Base-by-base conservation (phyloP, 495 filamentous ascomycete genomes). In the Penicillium samsonianum region DNA sequence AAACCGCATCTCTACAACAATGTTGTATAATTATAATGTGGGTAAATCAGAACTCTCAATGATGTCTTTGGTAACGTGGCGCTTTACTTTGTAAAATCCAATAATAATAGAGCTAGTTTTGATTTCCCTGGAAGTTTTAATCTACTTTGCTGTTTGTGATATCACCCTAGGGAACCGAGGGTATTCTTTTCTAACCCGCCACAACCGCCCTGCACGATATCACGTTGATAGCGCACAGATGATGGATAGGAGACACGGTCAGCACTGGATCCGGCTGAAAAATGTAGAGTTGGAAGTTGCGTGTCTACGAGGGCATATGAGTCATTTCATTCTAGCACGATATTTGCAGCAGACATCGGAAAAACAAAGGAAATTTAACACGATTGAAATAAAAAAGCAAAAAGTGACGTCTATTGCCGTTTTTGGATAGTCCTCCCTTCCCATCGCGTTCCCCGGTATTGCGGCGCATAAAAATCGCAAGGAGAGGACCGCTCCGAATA, bases 161-260 rank as follows among this genome's bases (percentile, higher is more conserved):
- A 1, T 33, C 12, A 4, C 23, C 16, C 14, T 17, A 14, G 22
- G 16, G 9, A 41, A 51, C 35, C 23, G 30, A 59, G 3, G 42
- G 16, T 25, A 23, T 8, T 46, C 44, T 46, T 40, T 22, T 50
- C 35, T 46, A 37, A 63, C 52, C 67, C 63, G 65, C 68, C 62
- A 67, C 58, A 71, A 50, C 68, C 65, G 65, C 68, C 57, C 64
- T 57, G 43, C 19, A 31, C 52, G 8, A 35, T 51, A 62, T 65
- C 63, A 58, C 23, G 38, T 50, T 42, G 30, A 50, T 45, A 45
- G 50, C 41, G 47, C 54, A 50, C 50, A 45, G 52, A 61, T 57
- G 11, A 52, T 38, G 48, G 53, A 56, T 50, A 55, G 26, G 25
- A 22, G 28, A 47, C 30, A 23, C 28, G 41, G 17, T 41, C 22